A percentile compares a stretch with the other conserved stretches of the same genome.
phyloP scores from a whole-genome alignment of 2,329 filamentous ascomycete species.

The Macrophomina tecta region DNA sequence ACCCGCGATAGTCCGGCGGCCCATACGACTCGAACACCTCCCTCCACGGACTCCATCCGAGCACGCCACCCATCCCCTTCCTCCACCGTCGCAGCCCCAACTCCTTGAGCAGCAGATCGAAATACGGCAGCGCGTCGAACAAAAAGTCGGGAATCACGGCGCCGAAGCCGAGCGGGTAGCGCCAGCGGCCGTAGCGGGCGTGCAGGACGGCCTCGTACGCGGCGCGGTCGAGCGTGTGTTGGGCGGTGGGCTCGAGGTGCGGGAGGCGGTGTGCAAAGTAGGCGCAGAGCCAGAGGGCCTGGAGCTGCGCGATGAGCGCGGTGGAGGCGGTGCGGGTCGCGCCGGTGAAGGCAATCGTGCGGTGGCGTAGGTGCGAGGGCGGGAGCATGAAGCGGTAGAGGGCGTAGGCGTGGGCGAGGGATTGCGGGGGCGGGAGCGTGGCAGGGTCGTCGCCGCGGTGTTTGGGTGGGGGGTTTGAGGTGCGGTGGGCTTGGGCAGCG shows the following conservation, averaged over 20 bases:
- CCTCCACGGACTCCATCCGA: conserved; percentile 30
- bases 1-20: conserved; percentile 36
- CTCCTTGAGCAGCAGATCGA: conserved; percentile 18
- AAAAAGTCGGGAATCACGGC: conserved; percentile 39
- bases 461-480: neutral
- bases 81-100: conserved; percentile 32
- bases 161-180: conserved; percentile 40
- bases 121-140: conserved; percentile 40
- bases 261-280: conserved; percentile 63
- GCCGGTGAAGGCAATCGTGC: conserved; percentile 50
- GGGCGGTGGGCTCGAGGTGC: conserved; percentile 24
- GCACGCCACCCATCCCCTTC: conserved; percentile 10
- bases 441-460: conserved; percentile 6
- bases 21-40: conserved; percentile 37
- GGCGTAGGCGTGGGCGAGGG: conserved; percentile 45
- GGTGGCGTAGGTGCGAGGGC: conserved; percentile 38
- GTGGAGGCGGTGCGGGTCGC: conserved; percentile 46
- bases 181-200: conserved; percentile 40
- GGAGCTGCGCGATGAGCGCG: conserved; percentile 43
- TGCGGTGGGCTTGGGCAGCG: neutral
- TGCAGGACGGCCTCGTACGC: conserved; percentile 38
- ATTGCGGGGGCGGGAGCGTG: conserved; percentile 3
- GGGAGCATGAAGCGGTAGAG: conserved; percentile 53
- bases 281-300: conserved; percentile 60
- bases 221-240: neutral